These are phyloP conservation scores for Penicillium roqueforti DNA, from an alignment of 495 filamentous ascomycete species.

Conservation along the genomic window DNA sequence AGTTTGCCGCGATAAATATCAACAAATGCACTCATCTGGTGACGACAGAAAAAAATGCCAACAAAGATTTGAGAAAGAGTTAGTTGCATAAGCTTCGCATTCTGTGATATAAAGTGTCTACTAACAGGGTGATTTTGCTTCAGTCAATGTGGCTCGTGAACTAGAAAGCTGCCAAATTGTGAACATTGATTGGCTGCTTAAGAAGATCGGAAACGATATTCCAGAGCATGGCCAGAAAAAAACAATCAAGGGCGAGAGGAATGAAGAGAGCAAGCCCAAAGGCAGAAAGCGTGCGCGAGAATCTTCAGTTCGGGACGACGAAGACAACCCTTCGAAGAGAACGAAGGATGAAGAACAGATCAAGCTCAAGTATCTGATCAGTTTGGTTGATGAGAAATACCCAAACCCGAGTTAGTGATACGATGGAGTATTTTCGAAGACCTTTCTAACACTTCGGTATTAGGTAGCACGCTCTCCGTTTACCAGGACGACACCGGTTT, in stretches of 20 bases:
- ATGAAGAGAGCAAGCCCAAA: background rate
- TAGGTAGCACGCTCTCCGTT: slow-evolving; percentile 1
- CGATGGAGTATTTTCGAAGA: background rate
- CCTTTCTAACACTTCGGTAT: background rate
- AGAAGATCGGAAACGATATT: background rate
- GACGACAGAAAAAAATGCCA: slow-evolving; percentile 5
- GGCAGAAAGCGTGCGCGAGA: slow-evolving; percentile 5
- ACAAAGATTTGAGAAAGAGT: slow-evolving; percentile 9
- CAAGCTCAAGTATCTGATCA: background rate
- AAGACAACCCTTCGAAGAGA: background rate
- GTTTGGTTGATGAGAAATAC: slow-evolving; percentile 4
- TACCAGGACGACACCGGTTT: slow-evolving; percentile 1
- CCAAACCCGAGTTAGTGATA: background rate
- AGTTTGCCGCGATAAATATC: background rate
- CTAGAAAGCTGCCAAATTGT: slow-evolving; percentile 5
- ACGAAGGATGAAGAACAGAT: background rate
- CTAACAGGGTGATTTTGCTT: background rate
- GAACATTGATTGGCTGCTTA: slow-evolving; percentile 8
- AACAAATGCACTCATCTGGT: slow-evolving; percentile 17
- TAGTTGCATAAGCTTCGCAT: background rate
- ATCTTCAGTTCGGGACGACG: background rate
- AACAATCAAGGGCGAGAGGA: background rate
- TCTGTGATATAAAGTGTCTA: too few species aligned
- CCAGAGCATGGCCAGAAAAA: background rate
- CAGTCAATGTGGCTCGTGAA: slow-evolving; percentile 4